Evolutionary conservation across 148 eudicot genomes (phyloP).

Genomic region (Chenopodium suecicum): DNA sequence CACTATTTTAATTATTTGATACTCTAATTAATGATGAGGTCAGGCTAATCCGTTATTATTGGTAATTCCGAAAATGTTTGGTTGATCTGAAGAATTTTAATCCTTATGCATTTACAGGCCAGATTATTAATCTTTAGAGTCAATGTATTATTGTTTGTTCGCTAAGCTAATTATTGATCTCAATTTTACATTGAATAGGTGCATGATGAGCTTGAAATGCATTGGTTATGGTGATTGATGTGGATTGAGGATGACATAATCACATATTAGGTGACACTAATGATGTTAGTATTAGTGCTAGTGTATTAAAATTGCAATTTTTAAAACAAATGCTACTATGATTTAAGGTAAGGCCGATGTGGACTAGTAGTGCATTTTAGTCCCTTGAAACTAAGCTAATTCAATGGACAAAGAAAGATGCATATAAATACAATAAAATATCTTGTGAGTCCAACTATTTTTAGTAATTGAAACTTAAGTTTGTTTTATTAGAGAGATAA

Average conservation of each 20-base stretch:
- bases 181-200: constrained; percentile 7
- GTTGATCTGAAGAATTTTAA: background rate
- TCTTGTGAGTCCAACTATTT: background rate
- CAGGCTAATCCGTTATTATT: no score
- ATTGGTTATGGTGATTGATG: constrained; percentile 24
- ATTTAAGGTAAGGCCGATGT: constrained; percentile 23
- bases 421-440: background rate
- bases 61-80: background rate
- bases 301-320: background rate
- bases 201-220: constrained; percentile 17
- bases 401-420: constrained; percentile 11
- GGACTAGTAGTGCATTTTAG: constrained; percentile 16
- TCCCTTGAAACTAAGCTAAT: constrained; percentile 2
- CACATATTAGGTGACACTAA: constrained; percentile 11
- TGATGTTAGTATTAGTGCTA: constrained; percentile 5
- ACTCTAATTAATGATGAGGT: no score
- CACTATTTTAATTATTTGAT: background rate
- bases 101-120: no score
- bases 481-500: background rate
- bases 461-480: background rate
- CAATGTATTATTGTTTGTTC: background rate
- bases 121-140: background rate
- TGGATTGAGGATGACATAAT: constrained; percentile 20
- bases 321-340: background rate
- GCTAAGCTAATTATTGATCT: background rate